Conservation (phyloP, 2,329 filamentous ascomycete species). For the Aschersonia sp. region DNA sequence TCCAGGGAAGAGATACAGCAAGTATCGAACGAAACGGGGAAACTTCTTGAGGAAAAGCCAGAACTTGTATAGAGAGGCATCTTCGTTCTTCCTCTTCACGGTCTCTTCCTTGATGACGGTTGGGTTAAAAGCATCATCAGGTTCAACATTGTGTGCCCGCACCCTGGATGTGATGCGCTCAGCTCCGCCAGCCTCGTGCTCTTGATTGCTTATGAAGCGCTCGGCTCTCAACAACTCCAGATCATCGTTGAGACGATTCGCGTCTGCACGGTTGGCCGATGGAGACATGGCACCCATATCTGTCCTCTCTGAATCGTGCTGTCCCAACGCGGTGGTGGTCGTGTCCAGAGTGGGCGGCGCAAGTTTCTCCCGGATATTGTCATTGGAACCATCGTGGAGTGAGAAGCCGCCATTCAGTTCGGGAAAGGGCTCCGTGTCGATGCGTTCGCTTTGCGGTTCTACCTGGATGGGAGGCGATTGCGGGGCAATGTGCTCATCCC, state of each 20-base stretch:
- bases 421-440: conserved; percentile 2
- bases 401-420: background rate
- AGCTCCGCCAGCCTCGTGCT: conserved; percentile 15
- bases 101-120: conserved; percentile 11
- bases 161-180: conserved; percentile 11
- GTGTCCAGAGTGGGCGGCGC: conserved; percentile 15
- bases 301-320: conserved; percentile 9
- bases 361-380: conserved; percentile 11
- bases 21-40: conserved; percentile 32
- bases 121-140: conserved; percentile 32
- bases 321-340: conserved; percentile 12
- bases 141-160: conserved; percentile 19
- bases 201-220: conserved; percentile 28
- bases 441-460: background rate
- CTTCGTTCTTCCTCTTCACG: conserved; percentile 15
- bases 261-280: conserved; percentile 16
- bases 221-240: conserved; percentile 34
- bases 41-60: conserved; percentile 32
- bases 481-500: background rate
- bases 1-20: conserved; percentile 31
- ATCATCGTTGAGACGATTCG: conserved; percentile 29
- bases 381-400: conserved; percentile 1
- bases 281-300: conserved; percentile 9
- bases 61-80: conserved; percentile 22
- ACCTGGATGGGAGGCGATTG: conserved; percentile 4